These are phyloP conservation scores for Aaosphaeria arxii DNA, from an alignment of 2,329 filamentous ascomycete genomes.

Conservation along the genomic window DNA sequence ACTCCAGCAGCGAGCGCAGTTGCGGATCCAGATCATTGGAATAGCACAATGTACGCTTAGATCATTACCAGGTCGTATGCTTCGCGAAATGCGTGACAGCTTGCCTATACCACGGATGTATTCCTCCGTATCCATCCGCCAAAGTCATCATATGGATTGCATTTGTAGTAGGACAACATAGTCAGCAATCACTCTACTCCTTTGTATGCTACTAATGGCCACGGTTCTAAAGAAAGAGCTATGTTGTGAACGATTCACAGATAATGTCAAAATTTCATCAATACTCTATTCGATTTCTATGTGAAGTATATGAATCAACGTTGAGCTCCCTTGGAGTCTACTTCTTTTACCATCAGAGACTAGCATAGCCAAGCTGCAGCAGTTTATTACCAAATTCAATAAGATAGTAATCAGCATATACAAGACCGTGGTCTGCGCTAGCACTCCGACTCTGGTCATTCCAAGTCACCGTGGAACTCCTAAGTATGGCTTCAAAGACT, in stretches of 20 bases:
- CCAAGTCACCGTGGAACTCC: background rate
- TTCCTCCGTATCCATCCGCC: background rate
- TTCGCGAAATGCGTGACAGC: background rate
- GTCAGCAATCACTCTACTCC: background rate
- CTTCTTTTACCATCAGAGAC: background rate
- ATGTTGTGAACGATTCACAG: background rate
- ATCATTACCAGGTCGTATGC: background rate
- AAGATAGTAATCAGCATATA: constrained; percentile 1
- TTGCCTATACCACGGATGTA: background rate
- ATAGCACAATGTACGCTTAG: background rate
- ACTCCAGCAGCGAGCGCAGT: background rate
- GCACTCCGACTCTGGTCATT: background rate
- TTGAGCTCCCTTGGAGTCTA: background rate
- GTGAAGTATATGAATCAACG: background rate
- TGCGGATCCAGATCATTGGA: background rate
- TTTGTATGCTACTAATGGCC: background rate
- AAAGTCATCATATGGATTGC: background rate
- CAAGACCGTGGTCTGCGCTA: background rate
- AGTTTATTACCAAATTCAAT: constrained; percentile 1
- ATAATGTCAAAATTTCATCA: background rate
- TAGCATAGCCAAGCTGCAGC: background rate
- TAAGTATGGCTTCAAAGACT: background rate
- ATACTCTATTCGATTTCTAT: background rate
- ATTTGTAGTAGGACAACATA: background rate
- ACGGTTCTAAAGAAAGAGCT: background rate